Evolutionary conservation across 176 grass and related monocot genomes (phyloP).

Genomic region (Cenchrus americanus): DNA sequence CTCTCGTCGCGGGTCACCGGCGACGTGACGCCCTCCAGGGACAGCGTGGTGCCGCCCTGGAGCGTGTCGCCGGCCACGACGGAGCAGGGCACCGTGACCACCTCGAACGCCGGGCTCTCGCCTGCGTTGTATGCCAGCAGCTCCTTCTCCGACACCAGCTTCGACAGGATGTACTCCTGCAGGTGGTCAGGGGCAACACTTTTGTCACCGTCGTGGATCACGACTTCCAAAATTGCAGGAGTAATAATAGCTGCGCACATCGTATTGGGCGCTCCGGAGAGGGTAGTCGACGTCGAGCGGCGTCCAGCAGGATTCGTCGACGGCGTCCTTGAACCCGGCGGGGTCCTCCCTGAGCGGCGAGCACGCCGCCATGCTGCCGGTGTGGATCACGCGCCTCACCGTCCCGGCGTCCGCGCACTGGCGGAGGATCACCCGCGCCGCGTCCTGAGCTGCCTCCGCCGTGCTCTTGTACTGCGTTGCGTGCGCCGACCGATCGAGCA

Average conservation of each 20-base stretch:
- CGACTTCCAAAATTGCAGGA: too few species aligned
- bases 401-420: conserved; percentile 40
- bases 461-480: conserved; percentile 43
- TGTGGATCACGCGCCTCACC: conserved; percentile 58
- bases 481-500: too few species aligned
- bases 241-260: conserved; percentile 5
- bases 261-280: conserved; percentile 2
- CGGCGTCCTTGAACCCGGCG: conserved; percentile 21
- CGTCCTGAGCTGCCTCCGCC: conserved; percentile 45
- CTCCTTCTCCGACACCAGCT: conserved; percentile 51
- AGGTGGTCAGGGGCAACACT: background rate
- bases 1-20: conserved; percentile 26
- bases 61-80: conserved; percentile 55
- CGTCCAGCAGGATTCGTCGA: conserved; percentile 60
- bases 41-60: background rate
- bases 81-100: conserved; percentile 56
- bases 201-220: background rate
- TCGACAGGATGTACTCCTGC: conserved; percentile 37
- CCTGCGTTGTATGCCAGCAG: conserved; percentile 42
- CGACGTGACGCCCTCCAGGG: conserved; percentile 13
- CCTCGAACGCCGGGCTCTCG: conserved; percentile 39
- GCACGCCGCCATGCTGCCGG: conserved; percentile 20
- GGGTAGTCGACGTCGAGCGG: conserved; percentile 37
- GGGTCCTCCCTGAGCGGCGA: conserved; percentile 43
- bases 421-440: conserved; percentile 43